Percentiles rank a stretch among this genome's conserved stretches.
These are phyloP conservation scores for Talaromyces sp. DNA, from an alignment of 2,329 filamentous ascomycete species.

Conservation along the genomic window DNA sequence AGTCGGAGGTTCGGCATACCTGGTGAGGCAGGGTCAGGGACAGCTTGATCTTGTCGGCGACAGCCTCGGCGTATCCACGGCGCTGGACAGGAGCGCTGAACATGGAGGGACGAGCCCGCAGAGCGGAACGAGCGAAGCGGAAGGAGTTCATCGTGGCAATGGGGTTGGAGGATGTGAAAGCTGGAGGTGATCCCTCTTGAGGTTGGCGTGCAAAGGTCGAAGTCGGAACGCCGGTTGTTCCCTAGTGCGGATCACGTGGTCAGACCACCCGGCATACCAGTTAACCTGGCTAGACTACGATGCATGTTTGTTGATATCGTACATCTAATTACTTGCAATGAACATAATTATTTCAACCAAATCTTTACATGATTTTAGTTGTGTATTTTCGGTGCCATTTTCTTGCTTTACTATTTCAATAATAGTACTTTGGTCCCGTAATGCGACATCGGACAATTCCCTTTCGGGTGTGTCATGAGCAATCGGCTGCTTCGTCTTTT, in stretches of 20 bases:
- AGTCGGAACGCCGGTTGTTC: constrained; percentile 43
- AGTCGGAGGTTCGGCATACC: constrained; percentile 63
- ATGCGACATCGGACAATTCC: neutral
- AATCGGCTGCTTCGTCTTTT: neutral
- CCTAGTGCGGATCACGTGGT: constrained; percentile 41
- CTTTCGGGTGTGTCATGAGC: neutral
- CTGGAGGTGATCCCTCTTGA: constrained; percentile 39
- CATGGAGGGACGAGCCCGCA: constrained; percentile 78
- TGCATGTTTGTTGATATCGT: neutral
- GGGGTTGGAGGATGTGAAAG: constrained; percentile 32
- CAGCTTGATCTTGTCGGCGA: constrained; percentile 95
- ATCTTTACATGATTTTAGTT: neutral
- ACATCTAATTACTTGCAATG: neutral
- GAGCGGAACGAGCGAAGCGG: constrained; percentile 86
- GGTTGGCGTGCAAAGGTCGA: constrained; percentile 44
- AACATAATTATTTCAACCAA: too few relatives aligned
- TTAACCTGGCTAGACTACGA: neutral
- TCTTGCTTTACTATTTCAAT: neutral
- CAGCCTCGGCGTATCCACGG: constrained; percentile 87
- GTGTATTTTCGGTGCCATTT: neutral
- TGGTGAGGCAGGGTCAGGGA: constrained; percentile 96
- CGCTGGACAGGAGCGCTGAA: constrained; percentile 77
- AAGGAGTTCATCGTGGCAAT: constrained; percentile 79
- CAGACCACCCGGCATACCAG: constrained; percentile 5
- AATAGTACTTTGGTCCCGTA: neutral